Base-by-base conservation (phyloP, 2,329 filamentous ascomycete genomes). In the Coleophoma eucalyptorum region DNA sequence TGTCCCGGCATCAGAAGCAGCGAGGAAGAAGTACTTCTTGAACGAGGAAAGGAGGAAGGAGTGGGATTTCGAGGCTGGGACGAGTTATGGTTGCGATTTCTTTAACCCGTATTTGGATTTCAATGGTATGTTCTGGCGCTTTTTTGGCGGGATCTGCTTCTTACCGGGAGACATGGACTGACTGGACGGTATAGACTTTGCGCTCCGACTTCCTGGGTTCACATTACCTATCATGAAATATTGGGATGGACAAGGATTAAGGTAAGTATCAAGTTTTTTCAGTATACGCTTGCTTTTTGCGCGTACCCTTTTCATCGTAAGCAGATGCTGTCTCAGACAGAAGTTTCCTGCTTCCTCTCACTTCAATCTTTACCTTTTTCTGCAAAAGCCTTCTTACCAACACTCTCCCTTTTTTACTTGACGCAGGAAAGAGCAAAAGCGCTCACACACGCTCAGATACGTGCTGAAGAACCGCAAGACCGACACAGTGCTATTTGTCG, bases 91-190 rank as follows among this genome's bases (percentile, higher is more conserved):
- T 53, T 79, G 76, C 56, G 85, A 89, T 66, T 97, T 99, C 69
- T 96, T 86, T 69, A 97, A 97, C 67, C 87, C 89, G 2, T 97
- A 96, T 69, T 70, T 99, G 43, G 90, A 96, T 68, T 97, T 97
- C 67, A 87, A 84, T 63, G 80, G 80, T 81, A 58, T 49, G 67
- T 63, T 26, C 26, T 26, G 26, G 3, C 10, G 6, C 6, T 26
- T 26, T 5, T 26, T 6, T n/a, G n/a, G n/a, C n/a, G n/a, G 5
- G 26, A 6, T 26, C 48, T 44, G 4, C 32, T 47, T 32, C 26
- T 3, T 26, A 6, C 26, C 26, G 6, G 26, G 26, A 26, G 2
- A 26, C 10, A 26, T 6, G 26, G 26, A 26, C 26, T 26, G 26
- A 26, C 26, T 26, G 6, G 26, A 26, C 26, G 6, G 26, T 26